A percentile compares a stretch with the other conserved stretches of the same genome.
Evolutionary conservation across 805 yeast genomes (phyloP).

Genomic region (Saccharomycopsis guyanensis): DNA sequence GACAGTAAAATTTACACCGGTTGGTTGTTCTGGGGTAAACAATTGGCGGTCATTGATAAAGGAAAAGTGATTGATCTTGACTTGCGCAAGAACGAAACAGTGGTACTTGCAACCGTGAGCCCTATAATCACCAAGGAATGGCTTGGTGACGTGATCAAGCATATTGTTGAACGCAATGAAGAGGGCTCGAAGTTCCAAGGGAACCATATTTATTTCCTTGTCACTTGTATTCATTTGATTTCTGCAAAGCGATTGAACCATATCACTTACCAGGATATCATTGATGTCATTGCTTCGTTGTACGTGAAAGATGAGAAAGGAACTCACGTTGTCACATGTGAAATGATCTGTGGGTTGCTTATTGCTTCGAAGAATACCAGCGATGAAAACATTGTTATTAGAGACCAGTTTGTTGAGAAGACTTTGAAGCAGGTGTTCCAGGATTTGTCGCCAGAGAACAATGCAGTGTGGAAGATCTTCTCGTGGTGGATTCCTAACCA

Average conservation of each 20-base stretch:
- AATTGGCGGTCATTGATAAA: constrained; percentile 38
- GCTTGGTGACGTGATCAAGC: constrained; percentile 43
- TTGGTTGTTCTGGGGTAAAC: constrained; percentile 69
- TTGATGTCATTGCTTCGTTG: constrained; percentile 39
- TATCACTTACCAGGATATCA: constrained; percentile 43
- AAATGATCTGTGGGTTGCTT: constrained; percentile 58
- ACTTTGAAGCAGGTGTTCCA: constrained; percentile 42
- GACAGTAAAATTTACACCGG: constrained; percentile 54
- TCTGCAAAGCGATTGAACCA: constrained; percentile 36
- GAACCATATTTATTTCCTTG: constrained; percentile 51
- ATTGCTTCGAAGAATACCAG: constrained; percentile 39
- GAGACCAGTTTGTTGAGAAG: constrained; percentile 40
- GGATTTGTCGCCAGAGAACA: constrained; percentile 67
- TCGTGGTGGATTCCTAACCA: constrained; percentile 67
- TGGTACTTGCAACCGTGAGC: constrained; percentile 38
- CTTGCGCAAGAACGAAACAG: constrained; percentile 36
- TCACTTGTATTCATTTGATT: constrained; percentile 41
- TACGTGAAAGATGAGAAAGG: constrained; percentile 66
- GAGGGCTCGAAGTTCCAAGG: constrained; percentile 59
- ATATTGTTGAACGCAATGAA: constrained; percentile 62
- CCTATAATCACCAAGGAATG: constrained; percentile 44
- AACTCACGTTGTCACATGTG: constrained; percentile 67
- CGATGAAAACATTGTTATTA: constrained; percentile 26
- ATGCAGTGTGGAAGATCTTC: constrained; percentile 66
- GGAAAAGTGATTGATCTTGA: constrained; percentile 24